These are phyloP conservation scores for Atractiella rhizophila DNA, from an alignment of 768 basidiomycete genomes.

Conservation along the genomic window DNA sequence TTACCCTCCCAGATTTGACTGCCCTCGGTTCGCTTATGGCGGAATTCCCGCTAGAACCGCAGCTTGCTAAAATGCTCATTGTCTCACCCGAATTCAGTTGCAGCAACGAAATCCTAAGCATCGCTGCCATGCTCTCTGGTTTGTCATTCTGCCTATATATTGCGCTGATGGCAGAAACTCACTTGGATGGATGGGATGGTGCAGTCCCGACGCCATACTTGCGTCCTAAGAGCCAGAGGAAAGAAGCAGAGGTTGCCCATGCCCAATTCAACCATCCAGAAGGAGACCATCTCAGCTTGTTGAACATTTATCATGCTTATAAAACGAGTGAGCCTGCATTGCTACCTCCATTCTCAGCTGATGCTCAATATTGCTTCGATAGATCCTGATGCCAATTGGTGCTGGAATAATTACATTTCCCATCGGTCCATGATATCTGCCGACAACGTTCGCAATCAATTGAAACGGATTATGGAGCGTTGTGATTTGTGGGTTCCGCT, in stretches of 20 bases:
- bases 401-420: constrained; percentile 71
- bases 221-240: constrained; percentile 59
- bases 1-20: constrained; percentile 32
- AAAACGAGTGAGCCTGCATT: constrained; percentile 35
- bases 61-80: constrained; percentile 83
- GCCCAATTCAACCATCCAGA: constrained; percentile 66
- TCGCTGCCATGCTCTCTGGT: constrained; percentile 92
- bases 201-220: constrained; percentile 82
- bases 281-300: constrained; percentile 80
- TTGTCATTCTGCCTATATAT: constrained; percentile 11
- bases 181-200: not conserved
- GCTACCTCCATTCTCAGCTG: not conserved
- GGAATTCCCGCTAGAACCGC: constrained; percentile 95
- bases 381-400: constrained; percentile 48
- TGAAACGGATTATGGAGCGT: constrained; percentile 69
- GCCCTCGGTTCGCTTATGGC: constrained; percentile 75
- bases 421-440: constrained; percentile 61
- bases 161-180: not conserved
- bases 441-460: constrained; percentile 72
- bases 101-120: constrained; percentile 80
- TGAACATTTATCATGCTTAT: constrained; percentile 91
- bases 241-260: constrained; percentile 82
- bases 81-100: constrained; percentile 84
- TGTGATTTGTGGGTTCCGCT: constrained; percentile 9
- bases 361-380: not conserved